Conservation (phyloP, 768 basidiomycete species). For the Leucocoprinus birnbaumii region DNA sequence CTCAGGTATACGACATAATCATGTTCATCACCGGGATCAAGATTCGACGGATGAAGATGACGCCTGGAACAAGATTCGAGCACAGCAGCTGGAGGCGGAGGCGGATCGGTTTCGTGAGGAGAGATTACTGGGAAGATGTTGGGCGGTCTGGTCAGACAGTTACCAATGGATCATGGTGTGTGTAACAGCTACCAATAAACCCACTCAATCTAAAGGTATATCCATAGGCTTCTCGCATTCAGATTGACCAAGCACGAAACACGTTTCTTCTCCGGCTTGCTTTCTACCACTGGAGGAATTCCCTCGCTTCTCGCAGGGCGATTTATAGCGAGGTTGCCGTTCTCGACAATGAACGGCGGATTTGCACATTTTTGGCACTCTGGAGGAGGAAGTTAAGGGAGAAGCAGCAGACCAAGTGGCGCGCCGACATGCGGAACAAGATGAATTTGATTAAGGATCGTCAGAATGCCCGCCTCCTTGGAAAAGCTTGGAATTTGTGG, state of each 20-base stretch:
- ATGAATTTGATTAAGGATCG: conserved; percentile 62
- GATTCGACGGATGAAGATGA: conserved; percentile 66
- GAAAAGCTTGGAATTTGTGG: conserved; percentile 68
- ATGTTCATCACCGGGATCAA: conserved; percentile 30
- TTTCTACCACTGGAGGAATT: conserved; percentile 61
- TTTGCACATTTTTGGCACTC: conserved; percentile 36
- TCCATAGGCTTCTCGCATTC: conserved; percentile 65
- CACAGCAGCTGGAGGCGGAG: conserved; percentile 65
- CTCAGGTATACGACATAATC: conserved; percentile 24
- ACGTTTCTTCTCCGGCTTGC: conserved; percentile 56
- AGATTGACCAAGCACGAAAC: conserved; percentile 69
- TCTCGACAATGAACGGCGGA: conserved; percentile 40
- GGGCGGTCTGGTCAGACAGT: conserved; percentile 73
- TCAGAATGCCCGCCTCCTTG: conserved; percentile 49
- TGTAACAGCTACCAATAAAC: conserved; percentile 3
- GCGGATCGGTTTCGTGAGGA: conserved; percentile 69
- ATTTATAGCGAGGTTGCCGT: conserved; percentile 38
- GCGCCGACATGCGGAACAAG: conserved; percentile 65
- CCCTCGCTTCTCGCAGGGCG: conserved; percentile 31
- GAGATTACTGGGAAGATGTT: conserved; percentile 64
- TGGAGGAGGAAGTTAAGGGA: conserved; percentile 60
- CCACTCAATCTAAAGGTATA: conserved; percentile 5
- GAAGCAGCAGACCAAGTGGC: conserved; percentile 58
- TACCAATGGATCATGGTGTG: conserved; percentile 73
- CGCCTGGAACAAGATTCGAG: conserved; percentile 74